A percentile compares a stretch with the other conserved stretches of the same genome.
Conservation (phyloP, 129 eudicot species). For the Silybum marianum region DNA sequence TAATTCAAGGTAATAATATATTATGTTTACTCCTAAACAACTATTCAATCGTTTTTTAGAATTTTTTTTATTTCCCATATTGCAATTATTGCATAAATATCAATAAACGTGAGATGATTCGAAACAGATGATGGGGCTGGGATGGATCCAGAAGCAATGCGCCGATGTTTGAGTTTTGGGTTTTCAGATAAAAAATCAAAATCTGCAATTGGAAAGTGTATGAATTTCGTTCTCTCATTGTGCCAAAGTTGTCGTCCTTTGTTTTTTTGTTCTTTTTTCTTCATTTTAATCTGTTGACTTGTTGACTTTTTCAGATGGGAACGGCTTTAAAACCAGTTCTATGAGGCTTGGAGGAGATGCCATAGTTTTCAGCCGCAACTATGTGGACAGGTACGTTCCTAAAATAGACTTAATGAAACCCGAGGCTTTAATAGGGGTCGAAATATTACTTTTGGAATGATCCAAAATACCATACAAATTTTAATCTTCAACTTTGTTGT, state of each 20-base stretch:
- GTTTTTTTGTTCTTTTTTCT: neutral
- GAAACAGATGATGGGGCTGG: slow-evolving; percentile 86
- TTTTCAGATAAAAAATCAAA: slow-evolving; percentile 76
- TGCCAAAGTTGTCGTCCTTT: neutral
- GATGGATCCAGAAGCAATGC: slow-evolving; percentile 88
- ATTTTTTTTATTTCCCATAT: slow-evolving; percentile 6
- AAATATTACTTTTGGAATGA: neutral
- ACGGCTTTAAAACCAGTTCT: slow-evolving; percentile 93
- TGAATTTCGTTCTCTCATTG: slow-evolving; percentile 21
- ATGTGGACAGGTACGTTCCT: slow-evolving; percentile 42
- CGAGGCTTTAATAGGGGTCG: neutral
- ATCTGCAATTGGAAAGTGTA: slow-evolving; percentile 83
- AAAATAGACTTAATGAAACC: neutral
- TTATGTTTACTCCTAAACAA: neutral
- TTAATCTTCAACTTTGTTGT: slow-evolving; percentile 13
- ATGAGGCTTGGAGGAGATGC: slow-evolving; percentile 98
- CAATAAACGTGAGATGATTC: slow-evolving; percentile 3
- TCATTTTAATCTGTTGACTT: slow-evolving; percentile 25
- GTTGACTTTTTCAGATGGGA: slow-evolving; percentile 72
- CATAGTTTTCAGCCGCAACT: slow-evolving; percentile 77
- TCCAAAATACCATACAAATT: neutral
- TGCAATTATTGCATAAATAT: neutral
- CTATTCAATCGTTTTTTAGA: neutral
- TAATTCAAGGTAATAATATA: slow-evolving; percentile 66
- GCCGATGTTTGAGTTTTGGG: slow-evolving; percentile 87